These are phyloP conservation scores for Cryptococcus maquisensis DNA, from an alignment of 1,284 basidiomycete genomes.

Conservation along the genomic window DNA sequence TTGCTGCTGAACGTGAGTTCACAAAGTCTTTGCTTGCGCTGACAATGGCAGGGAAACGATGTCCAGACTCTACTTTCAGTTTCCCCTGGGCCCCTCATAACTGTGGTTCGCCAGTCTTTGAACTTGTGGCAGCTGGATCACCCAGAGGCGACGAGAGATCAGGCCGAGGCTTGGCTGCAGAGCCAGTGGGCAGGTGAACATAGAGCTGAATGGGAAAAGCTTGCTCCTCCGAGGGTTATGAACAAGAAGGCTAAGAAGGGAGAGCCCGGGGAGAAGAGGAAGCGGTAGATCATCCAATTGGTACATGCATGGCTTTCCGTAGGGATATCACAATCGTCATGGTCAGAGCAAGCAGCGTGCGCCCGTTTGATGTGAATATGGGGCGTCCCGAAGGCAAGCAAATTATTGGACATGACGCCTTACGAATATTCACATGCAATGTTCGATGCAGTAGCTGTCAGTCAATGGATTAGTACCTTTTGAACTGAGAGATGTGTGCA, in stretches of 20 bases:
- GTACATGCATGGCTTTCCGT: not conserved
- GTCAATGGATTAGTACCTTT: too few species aligned
- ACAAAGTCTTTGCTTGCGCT: not conserved
- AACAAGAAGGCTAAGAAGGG: conserved; percentile 1
- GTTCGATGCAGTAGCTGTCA: too few species aligned
- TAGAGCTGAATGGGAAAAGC: conserved; percentile 21
- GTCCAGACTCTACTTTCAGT: conserved; percentile 58
- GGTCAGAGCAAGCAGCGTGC: too few species aligned
- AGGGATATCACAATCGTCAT: too few species aligned
- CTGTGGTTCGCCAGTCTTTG: conserved; percentile 60
- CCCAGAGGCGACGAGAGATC: conserved; percentile 61
- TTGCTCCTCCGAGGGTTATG: conserved; percentile 1
- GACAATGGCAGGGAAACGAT: conserved; percentile 61
- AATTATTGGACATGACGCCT: not conserved
- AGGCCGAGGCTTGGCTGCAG: conserved; percentile 65
- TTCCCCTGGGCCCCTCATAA: conserved; percentile 66
- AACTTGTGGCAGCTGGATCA: conserved; percentile 78
- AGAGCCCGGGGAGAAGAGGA: conserved; percentile 22
- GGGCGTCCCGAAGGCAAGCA: too few species aligned
- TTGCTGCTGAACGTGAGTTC: conserved; percentile 69
- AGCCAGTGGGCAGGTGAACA: conserved; percentile 30
- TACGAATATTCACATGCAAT: not conserved
- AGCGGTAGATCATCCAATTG: conserved; percentile 4
- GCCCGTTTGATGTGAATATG: too few species aligned
- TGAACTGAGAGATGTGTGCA: too few species aligned